Evolutionary conservation across 495 filamentous ascomycete species (phyloP).

Genomic region (Lasiosphaeris hirsuta): DNA sequence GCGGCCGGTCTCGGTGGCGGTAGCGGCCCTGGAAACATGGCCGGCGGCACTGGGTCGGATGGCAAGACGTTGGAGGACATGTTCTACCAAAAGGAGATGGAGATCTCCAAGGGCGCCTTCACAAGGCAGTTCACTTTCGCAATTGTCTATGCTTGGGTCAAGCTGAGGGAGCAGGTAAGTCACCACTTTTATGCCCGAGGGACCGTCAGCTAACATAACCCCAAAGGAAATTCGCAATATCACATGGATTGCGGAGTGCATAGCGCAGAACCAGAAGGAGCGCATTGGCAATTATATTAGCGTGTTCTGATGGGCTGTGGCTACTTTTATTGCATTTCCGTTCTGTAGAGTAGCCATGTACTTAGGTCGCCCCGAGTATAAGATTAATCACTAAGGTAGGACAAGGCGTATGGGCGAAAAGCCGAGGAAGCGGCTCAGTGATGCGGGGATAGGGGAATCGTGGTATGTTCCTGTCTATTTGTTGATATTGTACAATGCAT

Average conservation of each 20-base stretch:
- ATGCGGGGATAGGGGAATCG: conserved; percentile 9
- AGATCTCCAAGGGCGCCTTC: conserved; percentile 90
- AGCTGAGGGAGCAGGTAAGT: conserved; percentile 87
- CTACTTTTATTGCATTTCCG: conserved; percentile 2
- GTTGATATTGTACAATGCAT: conserved; percentile 42
- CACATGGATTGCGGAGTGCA: conserved; percentile 99
- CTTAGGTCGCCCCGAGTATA: conserved; percentile 14
- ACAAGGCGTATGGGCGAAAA: conserved; percentile 25
- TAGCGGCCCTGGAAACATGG: conserved; percentile 77
- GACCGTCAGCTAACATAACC: neutral
- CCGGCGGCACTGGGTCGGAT: conserved; percentile 67
- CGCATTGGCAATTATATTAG: conserved; percentile 98
- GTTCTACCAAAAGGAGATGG: conserved; percentile 99
- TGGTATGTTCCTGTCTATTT: conserved; percentile 17
- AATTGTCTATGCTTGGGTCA: conserved; percentile 97
- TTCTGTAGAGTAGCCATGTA: conserved; percentile 30
- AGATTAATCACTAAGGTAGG: conserved; percentile 14
- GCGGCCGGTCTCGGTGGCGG: conserved; percentile 79
- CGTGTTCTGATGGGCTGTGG: conserved; percentile 61
- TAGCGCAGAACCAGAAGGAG: conserved; percentile 99
- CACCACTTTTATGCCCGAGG: neutral
- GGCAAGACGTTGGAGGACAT: conserved; percentile 92
- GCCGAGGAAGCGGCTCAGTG: conserved; percentile 8
- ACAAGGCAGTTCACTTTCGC: conserved; percentile 94
- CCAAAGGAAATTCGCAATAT: conserved; percentile 95